A percentile compares a stretch with the other conserved stretches of the same genome.
Conservation (phyloP, 1,284 basidiomycete species). For the Ceratorhiza oryzae-sativae region DNA sequence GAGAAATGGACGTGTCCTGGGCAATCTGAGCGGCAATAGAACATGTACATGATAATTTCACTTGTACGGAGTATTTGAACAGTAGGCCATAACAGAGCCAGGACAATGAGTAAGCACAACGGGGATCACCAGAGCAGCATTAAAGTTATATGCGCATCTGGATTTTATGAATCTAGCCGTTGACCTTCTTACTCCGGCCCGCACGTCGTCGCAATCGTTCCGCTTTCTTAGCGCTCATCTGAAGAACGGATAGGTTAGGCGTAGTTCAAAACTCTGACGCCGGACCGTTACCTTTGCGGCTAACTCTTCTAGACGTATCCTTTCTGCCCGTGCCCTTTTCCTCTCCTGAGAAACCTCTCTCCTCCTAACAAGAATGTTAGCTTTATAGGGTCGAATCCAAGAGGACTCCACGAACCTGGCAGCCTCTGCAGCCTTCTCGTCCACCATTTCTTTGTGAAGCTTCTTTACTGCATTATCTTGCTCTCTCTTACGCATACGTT, state of each 20-base stretch:
- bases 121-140: too few species aligned
- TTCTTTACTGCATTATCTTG: conserved; percentile 72
- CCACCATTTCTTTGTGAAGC: conserved; percentile 71
- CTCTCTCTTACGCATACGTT: conserved; percentile 71
- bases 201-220: conserved; percentile 71
- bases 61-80: not conserved
- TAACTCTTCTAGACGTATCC: conserved; percentile 70
- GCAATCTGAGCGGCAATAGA: conserved; percentile 58
- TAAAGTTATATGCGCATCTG: not conserved
- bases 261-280: not conserved
- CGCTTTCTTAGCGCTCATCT: conserved; percentile 82
- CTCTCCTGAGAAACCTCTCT: conserved; percentile 71
- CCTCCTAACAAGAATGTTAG: conserved; percentile 56
- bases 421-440: conserved; percentile 74
- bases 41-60: conserved; percentile 26
- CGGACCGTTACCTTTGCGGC: conserved; percentile 66
- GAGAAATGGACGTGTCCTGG: conserved; percentile 85
- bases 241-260: conserved; percentile 6
- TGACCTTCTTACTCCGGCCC: conserved; percentile 78
- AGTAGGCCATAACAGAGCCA: not conserved
- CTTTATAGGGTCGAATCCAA: conserved; percentile 10
- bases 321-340: conserved; percentile 73
- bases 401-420: conserved; percentile 56
- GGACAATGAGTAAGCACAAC: too few species aligned
- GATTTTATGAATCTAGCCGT: conserved; percentile 57